Base-by-base conservation (phyloP, 1,284 basidiomycete species). In the Sphaerobolus stellatus region DNA sequence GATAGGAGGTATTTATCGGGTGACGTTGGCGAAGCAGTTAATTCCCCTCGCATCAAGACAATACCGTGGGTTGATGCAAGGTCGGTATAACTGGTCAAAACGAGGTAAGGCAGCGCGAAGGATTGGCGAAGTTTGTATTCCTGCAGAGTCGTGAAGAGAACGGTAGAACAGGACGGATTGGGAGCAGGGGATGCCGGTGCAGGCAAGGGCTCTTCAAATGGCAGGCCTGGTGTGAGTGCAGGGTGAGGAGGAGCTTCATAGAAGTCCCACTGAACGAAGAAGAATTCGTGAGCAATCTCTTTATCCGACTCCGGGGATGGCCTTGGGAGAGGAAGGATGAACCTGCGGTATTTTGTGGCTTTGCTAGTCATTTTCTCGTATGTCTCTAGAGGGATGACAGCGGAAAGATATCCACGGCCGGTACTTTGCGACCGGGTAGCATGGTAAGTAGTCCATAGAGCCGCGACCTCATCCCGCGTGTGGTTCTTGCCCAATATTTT, bases 51-150 rank as follows among this genome's bases (percentile, higher is more conserved):
- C 72, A 98, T 80, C 6, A 99, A 81, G 1, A 98, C 92, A 40
- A 90, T 68, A 14, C 83, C 86, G 68, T 98, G 95, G 5, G 86
- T 86, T 25, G 79, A 68, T 1, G 86, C 82, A 6, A 99, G 73
- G 66, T 99, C 96, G 36, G 95, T 90, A 72, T 98, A 98, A 69
- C 93, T 85, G 5, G 96, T 97, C 46, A 98, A 68, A 31, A 92
- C 90, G 25, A 99, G 79, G 65, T 92, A 89, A 0, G 96, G 95
- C 33, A 94, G 94, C 3, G 96, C 92, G 71, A 90, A 98, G 44
- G 89, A 82, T 58, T 83, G 82, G 29, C 90, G 85, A 55, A 86
- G 75, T 72, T 98, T 97, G 81, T 94, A 99, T 74, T 98, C 96
- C 62, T 92, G 89, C 48, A 98, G 78, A 4, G 96, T 91, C 0